Evolutionary conservation across 176 grass and related monocot species (phyloP), one percentile per base, ranked within the genome.

Genomic region (Rhynchospora tenuis): DNA sequence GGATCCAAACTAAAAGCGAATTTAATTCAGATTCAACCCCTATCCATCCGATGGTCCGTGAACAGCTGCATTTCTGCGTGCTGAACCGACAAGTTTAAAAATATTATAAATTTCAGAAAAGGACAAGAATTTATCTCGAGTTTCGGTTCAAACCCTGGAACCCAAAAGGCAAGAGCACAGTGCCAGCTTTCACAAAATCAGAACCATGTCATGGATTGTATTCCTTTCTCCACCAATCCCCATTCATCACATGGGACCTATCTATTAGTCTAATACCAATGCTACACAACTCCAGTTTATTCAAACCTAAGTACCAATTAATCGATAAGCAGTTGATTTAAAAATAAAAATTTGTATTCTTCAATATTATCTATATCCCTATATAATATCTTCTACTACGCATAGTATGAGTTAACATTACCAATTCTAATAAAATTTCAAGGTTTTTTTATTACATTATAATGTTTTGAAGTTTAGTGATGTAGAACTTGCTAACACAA

Each of bases 191-290:
- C 71, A 69, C 15, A 31, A 67, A 59, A 59, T 23, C 23, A 66
- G 11, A 81, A 86, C 76, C 23, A 43, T 75, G 75, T 86, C 75
- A 70, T 81, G 48, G 56, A 58, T 71, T 86, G 60, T 66, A 47
- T 82, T 82, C n/a, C 42, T 82, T 24, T 56, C 60, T 79, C 75
- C 74, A 3, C 80, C 22, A 65, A 65, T 66, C 42, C 59, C 22
- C 5, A 50, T 46, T 61, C 7, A 27, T 45, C 60, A 19, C 80
- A 44, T 66, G 61, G 7, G 33, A 7, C 20, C 5, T 9, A 47
- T 5, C 45, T 23, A 52, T 75, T 27, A 43, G 24, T 73, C 4
- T 73, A 48, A 26, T 1, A 15, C 2, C 23, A 22, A 82, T 82
- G 22, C n/a, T 66, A 52, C 5, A 23, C 16, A 46, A 28, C 79